Evolutionary conservation across 1,284 basidiomycete species (phyloP), one percentile per base, ranked within the genome.

Genomic region (Ustilago shanxiensis): DNA sequence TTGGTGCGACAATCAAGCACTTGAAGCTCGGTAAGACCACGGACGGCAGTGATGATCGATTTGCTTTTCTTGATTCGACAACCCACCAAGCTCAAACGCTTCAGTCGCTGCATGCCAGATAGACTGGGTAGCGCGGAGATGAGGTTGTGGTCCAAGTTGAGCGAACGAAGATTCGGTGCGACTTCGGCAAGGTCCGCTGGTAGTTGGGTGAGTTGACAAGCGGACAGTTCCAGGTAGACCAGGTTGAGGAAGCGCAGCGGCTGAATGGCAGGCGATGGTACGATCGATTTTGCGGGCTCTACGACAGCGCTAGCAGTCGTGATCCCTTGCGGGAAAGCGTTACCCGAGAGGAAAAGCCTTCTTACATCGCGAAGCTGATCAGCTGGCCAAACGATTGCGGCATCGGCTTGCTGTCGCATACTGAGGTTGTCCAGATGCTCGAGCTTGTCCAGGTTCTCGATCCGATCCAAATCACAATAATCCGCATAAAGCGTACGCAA

Each of bases 401-500:
- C 88, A 77, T 90, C 64, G 2, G 55, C 75, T 87, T 99, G 96
- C 87, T 95, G 94, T 85, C 97, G 90, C 88, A 98, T 83, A 83
- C 93, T 95, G 60, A 99, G 88, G 83, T 95, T 95, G 87, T 98
- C 95, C 77, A 99, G 88, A 86, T 90, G 91, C 72, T 87, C 87
- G 75, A 94, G 87, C 35, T 89, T 88, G 82, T 86, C 76, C 90
- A 88, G 80, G 82, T 88, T 79, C 1, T 82, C 67, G 28, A 90
- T 81, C 0, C 87, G 87, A 1, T 84, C 76, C 26, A 99, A 88
- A 35, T 88, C 87, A 86, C 98, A 98, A 86, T 92, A 92, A 88
- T 99, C 96, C 81, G 93, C 91, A 86, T 97, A 98, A 29, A 98
- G 89, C 74, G 94, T 98, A 74, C 95, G 91, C 74, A 98, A 87